Evolutionary conservation across 306 rosid species (phyloP), one percentile per base, ranked within the genome.

Genomic region (Mimosa pudica): DNA sequence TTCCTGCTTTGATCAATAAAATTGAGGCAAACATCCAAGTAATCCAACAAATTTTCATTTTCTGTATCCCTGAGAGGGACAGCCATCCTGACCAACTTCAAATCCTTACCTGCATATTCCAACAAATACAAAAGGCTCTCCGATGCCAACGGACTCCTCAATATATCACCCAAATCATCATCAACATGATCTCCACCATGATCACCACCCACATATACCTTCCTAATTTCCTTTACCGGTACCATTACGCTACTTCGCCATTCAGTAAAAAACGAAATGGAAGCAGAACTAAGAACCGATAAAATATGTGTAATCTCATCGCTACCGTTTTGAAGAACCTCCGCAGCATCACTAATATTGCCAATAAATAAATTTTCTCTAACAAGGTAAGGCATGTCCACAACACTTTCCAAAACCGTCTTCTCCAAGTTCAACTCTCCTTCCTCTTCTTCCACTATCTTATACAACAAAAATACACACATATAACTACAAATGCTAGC

Each of bases 21-120:
- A 83, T 93, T 92, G 68, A 93, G 83, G 82, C 96, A 95, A 16
- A 85, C 94, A 4, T 95, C 92, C 85, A 95, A 84, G 84, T 88
- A 86, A 84, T 95, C 99, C 85, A 95, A 74, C 71, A 93, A 46
- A 79, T 91, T 82, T 82, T 93, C 98, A 64, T 78, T 86, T 83
- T 95, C 99, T 54, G 88, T 93, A 77, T 95, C 99, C 67, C 83
- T 88, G n/a, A 95, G 70, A 6, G 96, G 96, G 70, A 95, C 96
- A 7, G 92, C 98, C 98, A 95, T 93, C 71, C 99, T 83, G 8
- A 93, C 93, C 17, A 90, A 78, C 85, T 89, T 91, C 78, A 95
- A 74, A 82, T 93, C 97, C 66, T 85, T 81, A 0, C 99, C 99
- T 5, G 98, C 98, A 68, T 88, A 74, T 82, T 95, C 99, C 81